These are phyloP conservation scores for Candida gorgasii DNA, from an alignment of 805 yeast species.

Conservation along the genomic window DNA sequence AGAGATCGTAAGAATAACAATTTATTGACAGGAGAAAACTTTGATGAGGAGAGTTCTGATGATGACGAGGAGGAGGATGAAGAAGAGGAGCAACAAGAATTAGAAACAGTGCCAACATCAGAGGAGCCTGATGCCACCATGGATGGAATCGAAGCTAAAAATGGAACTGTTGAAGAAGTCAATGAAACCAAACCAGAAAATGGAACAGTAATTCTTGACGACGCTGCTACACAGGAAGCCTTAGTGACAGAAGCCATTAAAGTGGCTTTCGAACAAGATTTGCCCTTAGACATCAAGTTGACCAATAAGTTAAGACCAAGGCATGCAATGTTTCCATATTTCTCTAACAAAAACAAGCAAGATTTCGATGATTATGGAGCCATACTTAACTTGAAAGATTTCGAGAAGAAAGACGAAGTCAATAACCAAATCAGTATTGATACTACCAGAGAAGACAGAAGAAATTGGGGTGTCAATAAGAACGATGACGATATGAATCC, in stretches of 20 bases:
- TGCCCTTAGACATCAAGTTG: slow-evolving; percentile 56
- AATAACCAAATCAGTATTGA: slow-evolving; percentile 40
- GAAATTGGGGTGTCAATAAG: slow-evolving; percentile 24
- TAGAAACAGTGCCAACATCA: slow-evolving; percentile 15
- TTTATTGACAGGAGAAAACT: slow-evolving; percentile 36
- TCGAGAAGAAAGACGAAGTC: slow-evolving; percentile 55
- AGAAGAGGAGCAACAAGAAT: slow-evolving; percentile 30
- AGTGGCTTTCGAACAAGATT: slow-evolving; percentile 39
- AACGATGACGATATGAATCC: slow-evolving; percentile 22
- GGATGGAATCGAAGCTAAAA: slow-evolving; percentile 15
- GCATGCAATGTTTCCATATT: slow-evolving; percentile 76
- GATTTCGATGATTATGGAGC: slow-evolving; percentile 89
- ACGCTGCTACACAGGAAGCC: slow-evolving; percentile 42
- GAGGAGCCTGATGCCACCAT: slow-evolving; percentile 13
- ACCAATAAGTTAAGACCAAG: slow-evolving; percentile 46
- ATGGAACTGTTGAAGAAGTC: slow-evolving; percentile 1
- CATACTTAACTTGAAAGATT: slow-evolving; percentile 64
- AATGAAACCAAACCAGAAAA: slow-evolving; percentile 5
- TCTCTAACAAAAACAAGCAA: slow-evolving; percentile 46
- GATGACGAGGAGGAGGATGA: slow-evolving; percentile 38
- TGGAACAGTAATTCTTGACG: slow-evolving; percentile 21
- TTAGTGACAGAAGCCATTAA: slow-evolving; percentile 39
- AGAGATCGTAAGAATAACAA: slow-evolving; percentile 42
- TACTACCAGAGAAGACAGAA: slow-evolving; percentile 33
- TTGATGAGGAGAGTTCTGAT: slow-evolving; percentile 33